Percentiles rank a stretch among this genome's conserved stretches.
phyloP scores from a whole-genome alignment of 345 rosid genomes.

The Syzygium oleosum region DNA sequence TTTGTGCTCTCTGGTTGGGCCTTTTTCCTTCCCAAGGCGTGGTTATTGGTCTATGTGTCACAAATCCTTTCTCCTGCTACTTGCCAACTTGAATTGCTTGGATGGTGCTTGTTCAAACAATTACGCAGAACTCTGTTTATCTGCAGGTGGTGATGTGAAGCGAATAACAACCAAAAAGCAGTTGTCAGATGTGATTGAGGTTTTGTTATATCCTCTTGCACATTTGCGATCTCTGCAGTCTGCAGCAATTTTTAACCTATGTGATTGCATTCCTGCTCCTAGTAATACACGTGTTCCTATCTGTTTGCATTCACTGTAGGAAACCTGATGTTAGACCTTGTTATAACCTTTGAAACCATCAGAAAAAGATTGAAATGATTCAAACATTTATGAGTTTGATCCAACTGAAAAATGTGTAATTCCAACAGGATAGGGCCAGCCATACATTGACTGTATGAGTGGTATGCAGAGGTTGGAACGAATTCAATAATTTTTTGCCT shows the following conservation, averaged over 20 bases:
- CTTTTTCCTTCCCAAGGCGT: background rate
- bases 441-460: background rate
- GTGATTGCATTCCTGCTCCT: background rate
- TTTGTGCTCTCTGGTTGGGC: background rate
- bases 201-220: constrained; percentile 25
- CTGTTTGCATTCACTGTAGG: background rate
- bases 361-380: background rate
- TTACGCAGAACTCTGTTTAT: constrained; percentile 43
- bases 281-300: background rate
- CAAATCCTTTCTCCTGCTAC: background rate
- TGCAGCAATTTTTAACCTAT: background rate
- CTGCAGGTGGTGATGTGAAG: constrained; percentile 98
- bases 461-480: background rate
- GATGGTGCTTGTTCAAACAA: background rate
- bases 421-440: background rate
- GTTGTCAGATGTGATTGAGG: constrained; percentile 86
- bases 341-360: background rate
- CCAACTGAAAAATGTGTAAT: background rate
- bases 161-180: constrained; percentile 47
- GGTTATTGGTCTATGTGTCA: background rate
- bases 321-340: background rate
- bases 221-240: background rate
- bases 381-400: background rate
- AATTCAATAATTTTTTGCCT: background rate
- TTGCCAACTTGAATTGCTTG: background rate